Conservation (phyloP, 805 yeast genomes). For the Scheffersomyces ergatensis region DNA sequence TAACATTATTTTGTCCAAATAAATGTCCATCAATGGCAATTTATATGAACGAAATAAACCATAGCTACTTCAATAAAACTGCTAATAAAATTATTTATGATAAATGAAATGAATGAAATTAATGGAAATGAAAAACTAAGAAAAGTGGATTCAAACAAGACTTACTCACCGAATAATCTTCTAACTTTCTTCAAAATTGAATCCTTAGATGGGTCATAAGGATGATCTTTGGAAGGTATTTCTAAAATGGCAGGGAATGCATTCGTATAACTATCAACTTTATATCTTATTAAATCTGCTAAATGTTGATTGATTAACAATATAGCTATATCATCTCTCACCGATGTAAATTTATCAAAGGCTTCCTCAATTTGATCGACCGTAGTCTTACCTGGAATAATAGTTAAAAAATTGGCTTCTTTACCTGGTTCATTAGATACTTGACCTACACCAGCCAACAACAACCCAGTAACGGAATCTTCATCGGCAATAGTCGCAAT, state of each 20-base stretch:
- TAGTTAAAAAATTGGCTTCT: slow-evolving; percentile 81
- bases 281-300: slow-evolving; percentile 83
- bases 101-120: no score
- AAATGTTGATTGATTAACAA: slow-evolving; percentile 89
- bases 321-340: slow-evolving; percentile 88
- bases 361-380: slow-evolving; percentile 72
- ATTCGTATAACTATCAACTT: slow-evolving; percentile 77
- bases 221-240: slow-evolving; percentile 97
- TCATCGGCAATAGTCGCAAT: slow-evolving; percentile 97
- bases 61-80: no score
- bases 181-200: slow-evolving; percentile 91
- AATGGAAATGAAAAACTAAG: no score
- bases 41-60: no score
- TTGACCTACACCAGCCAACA: slow-evolving; percentile 94
- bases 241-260: slow-evolving; percentile 97
- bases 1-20: no score
- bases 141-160: no score
- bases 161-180: slow-evolving; percentile 92
- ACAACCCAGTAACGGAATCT: slow-evolving; percentile 93
- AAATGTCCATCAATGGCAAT: no score
- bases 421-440: slow-evolving; percentile 58
- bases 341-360: slow-evolving; percentile 69
- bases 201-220: slow-evolving; percentile 98
- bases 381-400: slow-evolving; percentile 69
- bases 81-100: no score